Percentiles rank a stretch among this genome's conserved stretches.
Conservation (phyloP, 306 rosid genomes). For the Carpinus viminea region DNA sequence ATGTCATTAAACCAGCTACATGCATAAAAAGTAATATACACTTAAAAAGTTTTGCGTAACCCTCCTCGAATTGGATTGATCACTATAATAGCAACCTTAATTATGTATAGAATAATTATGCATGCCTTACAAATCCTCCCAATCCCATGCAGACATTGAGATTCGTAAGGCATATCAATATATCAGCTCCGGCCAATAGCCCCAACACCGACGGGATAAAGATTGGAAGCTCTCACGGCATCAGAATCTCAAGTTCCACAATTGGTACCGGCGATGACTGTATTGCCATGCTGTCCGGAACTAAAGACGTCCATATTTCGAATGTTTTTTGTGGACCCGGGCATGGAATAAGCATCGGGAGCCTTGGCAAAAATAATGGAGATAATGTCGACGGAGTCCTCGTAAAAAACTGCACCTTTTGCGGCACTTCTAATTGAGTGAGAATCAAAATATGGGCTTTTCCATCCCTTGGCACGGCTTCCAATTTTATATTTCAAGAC, state of each 20-base stretch:
- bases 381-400: conserved; percentile 36
- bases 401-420: conserved; percentile 46
- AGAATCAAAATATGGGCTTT: conserved; percentile 67
- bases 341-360: conserved; percentile 74
- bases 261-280: conserved; percentile 70
- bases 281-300: conserved; percentile 50
- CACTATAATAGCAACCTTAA: too few species aligned
- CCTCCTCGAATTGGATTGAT: too few species aligned
- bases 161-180: conserved; percentile 31
- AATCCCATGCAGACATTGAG: conserved; percentile 41
- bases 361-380: conserved; percentile 49
- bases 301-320: conserved; percentile 25
- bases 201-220: conserved; percentile 81
- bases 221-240: conserved; percentile 32
- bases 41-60: too few species aligned
- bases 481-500: conserved; percentile 44
- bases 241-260: conserved; percentile 19
- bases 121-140: not conserved
- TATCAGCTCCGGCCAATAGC: conserved; percentile 47
- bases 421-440: conserved; percentile 43
- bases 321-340: conserved; percentile 64
- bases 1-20: too few species aligned
- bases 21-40: too few species aligned
- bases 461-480: conserved; percentile 26
- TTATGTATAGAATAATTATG: too few species aligned